A percentile compares a stretch with the other conserved stretches of the same genome.
Evolutionary conservation across 352 stramenopile genomes (phyloP).

Genomic region (Globisporangium alternatum): DNA sequence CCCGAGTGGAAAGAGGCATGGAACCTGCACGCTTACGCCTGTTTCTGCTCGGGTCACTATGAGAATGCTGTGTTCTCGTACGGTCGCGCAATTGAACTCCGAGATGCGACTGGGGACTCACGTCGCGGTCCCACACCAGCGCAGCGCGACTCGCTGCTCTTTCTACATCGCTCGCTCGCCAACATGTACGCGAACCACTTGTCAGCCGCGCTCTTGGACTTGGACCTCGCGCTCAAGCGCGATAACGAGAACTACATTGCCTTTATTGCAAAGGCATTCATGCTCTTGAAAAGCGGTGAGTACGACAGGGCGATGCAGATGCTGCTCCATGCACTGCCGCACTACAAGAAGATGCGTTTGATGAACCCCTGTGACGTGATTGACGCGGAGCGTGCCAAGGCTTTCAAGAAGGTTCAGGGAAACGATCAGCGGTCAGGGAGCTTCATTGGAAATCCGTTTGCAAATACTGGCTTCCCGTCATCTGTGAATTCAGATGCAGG

Average conservation of each 20-base stretch:
- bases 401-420: slow-evolving; percentile 15
- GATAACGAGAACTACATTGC: slow-evolving; percentile 41
- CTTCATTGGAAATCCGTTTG: slow-evolving; percentile 14
- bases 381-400: slow-evolving; percentile 24
- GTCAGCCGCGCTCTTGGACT: slow-evolving; percentile 23
- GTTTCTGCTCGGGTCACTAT: slow-evolving; percentile 33
- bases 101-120: slow-evolving; percentile 6
- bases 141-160: slow-evolving; percentile 29
- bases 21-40: slow-evolving; percentile 39
- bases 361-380: slow-evolving; percentile 23
- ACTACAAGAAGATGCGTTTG: slow-evolving; percentile 34
- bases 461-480: neutral
- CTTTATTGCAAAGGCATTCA: slow-evolving; percentile 42
- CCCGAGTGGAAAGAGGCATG: slow-evolving; percentile 40
- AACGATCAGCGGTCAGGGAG: slow-evolving; percentile 2
- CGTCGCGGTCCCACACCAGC: neutral
- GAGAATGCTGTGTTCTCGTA: slow-evolving; percentile 35
- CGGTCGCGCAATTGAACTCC: slow-evolving; percentile 29
- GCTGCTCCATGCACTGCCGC: slow-evolving; percentile 29
- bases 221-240: slow-evolving; percentile 39
- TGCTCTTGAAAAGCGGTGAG: slow-evolving; percentile 24
- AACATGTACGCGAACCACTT: slow-evolving; percentile 27
- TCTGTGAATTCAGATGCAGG: neutral
- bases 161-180: slow-evolving; percentile 33
- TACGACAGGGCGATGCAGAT: slow-evolving; percentile 19